phyloP scores from a whole-genome alignment of 768 basidiomycete species.

The Gloeophyllum trabeum region DNA sequence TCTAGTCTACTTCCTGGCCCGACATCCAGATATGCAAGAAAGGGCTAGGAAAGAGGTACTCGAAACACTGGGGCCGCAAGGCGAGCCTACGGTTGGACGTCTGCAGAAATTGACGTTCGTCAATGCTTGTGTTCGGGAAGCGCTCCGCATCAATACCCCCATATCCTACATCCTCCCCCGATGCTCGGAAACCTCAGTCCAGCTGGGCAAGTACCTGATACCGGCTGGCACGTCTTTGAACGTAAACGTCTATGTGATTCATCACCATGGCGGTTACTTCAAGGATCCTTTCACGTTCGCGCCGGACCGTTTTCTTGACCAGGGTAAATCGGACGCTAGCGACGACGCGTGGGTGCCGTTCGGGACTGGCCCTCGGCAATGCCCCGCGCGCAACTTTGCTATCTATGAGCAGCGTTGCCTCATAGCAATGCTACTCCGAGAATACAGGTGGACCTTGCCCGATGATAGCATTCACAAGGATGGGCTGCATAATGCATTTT shows the following conservation, averaged over 20 bases:
- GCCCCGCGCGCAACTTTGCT: slow-evolving; percentile 19
- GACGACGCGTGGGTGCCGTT: slow-evolving; percentile 18
- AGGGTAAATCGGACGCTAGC: slow-evolving; percentile 7
- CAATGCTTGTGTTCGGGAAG: slow-evolving; percentile 27
- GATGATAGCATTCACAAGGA: slow-evolving; percentile 14
- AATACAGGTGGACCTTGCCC: slow-evolving; percentile 24
- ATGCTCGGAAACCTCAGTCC: too few relatives aligned
- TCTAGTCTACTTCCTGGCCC: slow-evolving; percentile 23
- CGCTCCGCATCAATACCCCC: slow-evolving; percentile 23
- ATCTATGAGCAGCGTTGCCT: slow-evolving; percentile 22
- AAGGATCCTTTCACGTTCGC: slow-evolving; percentile 17
- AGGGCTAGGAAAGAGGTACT: slow-evolving; percentile 25
- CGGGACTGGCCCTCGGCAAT: slow-evolving; percentile 21
- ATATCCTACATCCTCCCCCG: slow-evolving; percentile 15
- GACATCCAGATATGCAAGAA: slow-evolving; percentile 23
- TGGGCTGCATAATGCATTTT: slow-evolving; percentile 21
- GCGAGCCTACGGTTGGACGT: slow-evolving; percentile 20
- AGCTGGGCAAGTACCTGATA: too few relatives aligned
- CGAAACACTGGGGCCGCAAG: slow-evolving; percentile 13
- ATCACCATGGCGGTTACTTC: slow-evolving; percentile 18
- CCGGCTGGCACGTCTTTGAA: too few relatives aligned
- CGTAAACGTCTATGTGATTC: slow-evolving; percentile 11
- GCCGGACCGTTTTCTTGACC: slow-evolving; percentile 19
- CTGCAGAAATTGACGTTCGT: slow-evolving; percentile 19
- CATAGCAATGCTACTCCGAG: slow-evolving; percentile 19